Evolutionary conservation across 2,329 filamentous ascomycete species (phyloP).

Genomic region (Phaeomoniella chlamydospora): DNA sequence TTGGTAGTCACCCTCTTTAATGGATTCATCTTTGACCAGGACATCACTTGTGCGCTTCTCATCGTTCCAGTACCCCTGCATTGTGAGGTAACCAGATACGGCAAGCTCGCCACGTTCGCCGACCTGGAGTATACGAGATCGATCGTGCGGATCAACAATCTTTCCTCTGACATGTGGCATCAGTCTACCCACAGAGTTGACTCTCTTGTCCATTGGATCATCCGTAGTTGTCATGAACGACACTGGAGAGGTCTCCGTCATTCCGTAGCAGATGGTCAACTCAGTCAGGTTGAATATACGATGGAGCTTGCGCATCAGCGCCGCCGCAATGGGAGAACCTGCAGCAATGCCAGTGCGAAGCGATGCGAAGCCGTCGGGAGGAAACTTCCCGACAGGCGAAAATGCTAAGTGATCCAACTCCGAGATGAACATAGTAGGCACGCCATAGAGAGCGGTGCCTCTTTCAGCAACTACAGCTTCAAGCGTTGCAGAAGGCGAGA

Average conservation of each 20-base stretch:
- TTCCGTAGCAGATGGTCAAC: conserved; percentile 88
- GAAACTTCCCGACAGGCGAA: conserved; percentile 21
- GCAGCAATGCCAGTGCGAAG: conserved; percentile 86
- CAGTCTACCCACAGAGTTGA: conserved; percentile 61
- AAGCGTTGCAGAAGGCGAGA: conserved; percentile 63
- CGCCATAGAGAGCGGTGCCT: conserved; percentile 65
- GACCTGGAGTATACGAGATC: conserved; percentile 42
- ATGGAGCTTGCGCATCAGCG: conserved; percentile 52
- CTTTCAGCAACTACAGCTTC: conserved; percentile 46
- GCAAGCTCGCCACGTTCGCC: conserved; percentile 67
- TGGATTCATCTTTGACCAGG: conserved; percentile 33
- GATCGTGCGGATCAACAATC: conserved; percentile 57
- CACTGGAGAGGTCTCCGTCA: conserved; percentile 73
- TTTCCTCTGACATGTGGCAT: conserved; percentile 74
- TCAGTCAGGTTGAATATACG: conserved; percentile 60
- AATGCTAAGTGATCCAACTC: conserved; percentile 63
- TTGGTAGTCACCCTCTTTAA: conserved; percentile 28
- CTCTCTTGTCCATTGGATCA: conserved; percentile 60
- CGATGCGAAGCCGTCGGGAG: conserved; percentile 41
- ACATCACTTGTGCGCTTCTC: conserved; percentile 54
- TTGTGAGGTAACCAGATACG: conserved; percentile 71
- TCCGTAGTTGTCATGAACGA: conserved; percentile 65
- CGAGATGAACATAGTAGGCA: conserved; percentile 89
- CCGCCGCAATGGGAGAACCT: conserved; percentile 66
- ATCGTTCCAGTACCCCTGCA: conserved; percentile 85